Evolutionary conservation across 768 basidiomycete species (phyloP).

Genomic region (Saitozyma sp.): DNA sequence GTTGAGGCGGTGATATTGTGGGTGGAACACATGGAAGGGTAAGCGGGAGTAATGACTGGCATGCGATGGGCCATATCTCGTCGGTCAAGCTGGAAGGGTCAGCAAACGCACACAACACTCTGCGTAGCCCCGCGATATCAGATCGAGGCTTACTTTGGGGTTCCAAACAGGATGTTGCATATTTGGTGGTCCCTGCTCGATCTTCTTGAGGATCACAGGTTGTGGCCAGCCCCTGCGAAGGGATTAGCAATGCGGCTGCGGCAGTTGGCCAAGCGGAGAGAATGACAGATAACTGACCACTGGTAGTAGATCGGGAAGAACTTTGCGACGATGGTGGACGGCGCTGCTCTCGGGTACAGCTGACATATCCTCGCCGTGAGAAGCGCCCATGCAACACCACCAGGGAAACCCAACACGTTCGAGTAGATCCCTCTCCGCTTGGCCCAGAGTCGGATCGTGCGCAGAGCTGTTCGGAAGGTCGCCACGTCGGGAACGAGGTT

Average conservation of each 20-base stretch:
- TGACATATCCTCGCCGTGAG: slow-evolving; percentile 99
- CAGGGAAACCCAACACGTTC: slow-evolving; percentile 95
- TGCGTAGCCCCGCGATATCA: background rate
- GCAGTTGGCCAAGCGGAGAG: background rate
- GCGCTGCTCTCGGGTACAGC: slow-evolving; percentile 89
- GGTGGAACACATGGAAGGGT: slow-evolving; percentile 98
- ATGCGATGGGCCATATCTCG: slow-evolving; percentile 73
- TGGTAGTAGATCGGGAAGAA: slow-evolving; percentile 99
- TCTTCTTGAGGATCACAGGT: slow-evolving; percentile 93
- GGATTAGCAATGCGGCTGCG: slow-evolving; percentile 10
- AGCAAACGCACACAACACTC: background rate
- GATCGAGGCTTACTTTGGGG: slow-evolving; percentile 66
- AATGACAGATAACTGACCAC: slow-evolving; percentile 63
- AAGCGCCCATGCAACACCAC: slow-evolving; percentile 98
- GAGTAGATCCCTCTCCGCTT: slow-evolving; percentile 94
- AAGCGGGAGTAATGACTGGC: slow-evolving; percentile 99
- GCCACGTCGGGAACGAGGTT: slow-evolving; percentile 90
- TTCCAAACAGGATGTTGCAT: slow-evolving; percentile 87
- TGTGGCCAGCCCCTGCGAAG: slow-evolving; percentile 87
- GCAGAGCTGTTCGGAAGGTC: slow-evolving; percentile 89
- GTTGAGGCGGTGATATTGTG: slow-evolving; percentile 97
- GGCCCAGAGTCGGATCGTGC: slow-evolving; percentile 98
- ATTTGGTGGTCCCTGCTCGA: slow-evolving; percentile 89
- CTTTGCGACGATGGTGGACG: slow-evolving; percentile 91
- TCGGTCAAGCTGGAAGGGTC: slow-evolving; percentile 30